phyloP scores from a whole-genome alignment of 495 filamentous ascomycete genomes.

The Pseudotulostoma volvatum region DNA sequence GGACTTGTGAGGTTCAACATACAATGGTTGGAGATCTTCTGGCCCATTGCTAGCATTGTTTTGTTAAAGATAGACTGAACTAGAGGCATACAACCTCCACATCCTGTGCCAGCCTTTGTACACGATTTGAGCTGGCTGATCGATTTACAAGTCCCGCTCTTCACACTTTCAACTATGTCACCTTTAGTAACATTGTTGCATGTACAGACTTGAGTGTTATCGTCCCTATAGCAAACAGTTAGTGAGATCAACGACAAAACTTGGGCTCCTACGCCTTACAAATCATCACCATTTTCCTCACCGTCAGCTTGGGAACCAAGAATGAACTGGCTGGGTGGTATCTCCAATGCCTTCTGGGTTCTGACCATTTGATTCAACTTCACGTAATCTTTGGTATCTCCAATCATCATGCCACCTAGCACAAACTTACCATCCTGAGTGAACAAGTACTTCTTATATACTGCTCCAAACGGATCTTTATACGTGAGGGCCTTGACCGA shows the following conservation, averaged over 20 bases:
- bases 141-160: slow-evolving; percentile 69
- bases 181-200: slow-evolving; percentile 94
- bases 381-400: slow-evolving; percentile 86
- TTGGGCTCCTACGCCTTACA: slow-evolving; percentile 27
- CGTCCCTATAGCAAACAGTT: slow-evolving; percentile 34
- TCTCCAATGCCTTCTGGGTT: slow-evolving; percentile 63
- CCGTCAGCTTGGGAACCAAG: slow-evolving; percentile 60
- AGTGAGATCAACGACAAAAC: slow-evolving; percentile 9
- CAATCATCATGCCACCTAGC: slow-evolving; percentile 96
- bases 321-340: slow-evolving; percentile 81
- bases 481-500: slow-evolving; percentile 79
- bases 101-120: slow-evolving; percentile 90
- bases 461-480: slow-evolving; percentile 81
- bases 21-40: slow-evolving; percentile 75
- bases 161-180: slow-evolving; percentile 57
- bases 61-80: slow-evolving; percentile 88
- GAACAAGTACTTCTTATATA: slow-evolving; percentile 95
- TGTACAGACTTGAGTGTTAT: slow-evolving; percentile 85
- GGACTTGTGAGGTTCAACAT: no score
- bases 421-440: slow-evolving; percentile 85
- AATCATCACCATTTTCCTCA: slow-evolving; percentile 54
- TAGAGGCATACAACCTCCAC: slow-evolving; percentile 86
- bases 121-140: slow-evolving; percentile 81
- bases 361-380: slow-evolving; percentile 93
- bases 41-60: slow-evolving; percentile 77